Conservation (phyloP, 768 basidiomycete genomes). For the Strobilomyces dryophilus region DNA sequence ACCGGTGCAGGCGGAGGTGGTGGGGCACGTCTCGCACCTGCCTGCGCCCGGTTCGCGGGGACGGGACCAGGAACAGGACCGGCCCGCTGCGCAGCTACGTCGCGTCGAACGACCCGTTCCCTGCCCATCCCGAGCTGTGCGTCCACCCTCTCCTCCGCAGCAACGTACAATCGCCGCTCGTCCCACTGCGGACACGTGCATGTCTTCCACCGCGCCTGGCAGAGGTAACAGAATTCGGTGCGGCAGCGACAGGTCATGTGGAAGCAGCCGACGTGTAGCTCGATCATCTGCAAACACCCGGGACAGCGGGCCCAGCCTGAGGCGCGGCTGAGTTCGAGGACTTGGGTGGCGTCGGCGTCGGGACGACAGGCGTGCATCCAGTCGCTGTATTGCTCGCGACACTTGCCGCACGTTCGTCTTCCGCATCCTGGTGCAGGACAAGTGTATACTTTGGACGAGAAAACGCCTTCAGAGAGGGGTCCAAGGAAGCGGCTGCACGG, state of each 20-base stretch:
- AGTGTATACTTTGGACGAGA: not conserved
- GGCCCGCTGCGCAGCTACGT: constrained; percentile 20
- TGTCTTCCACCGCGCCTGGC: constrained; percentile 56
- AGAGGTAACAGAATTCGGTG: constrained; percentile 43
- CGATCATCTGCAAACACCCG: not conserved
- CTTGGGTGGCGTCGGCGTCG: not conserved
- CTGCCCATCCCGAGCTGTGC: constrained; percentile 32
- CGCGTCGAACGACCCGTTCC: constrained; percentile 26
- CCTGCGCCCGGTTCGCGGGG: not conserved
- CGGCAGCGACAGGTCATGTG: constrained; percentile 40
- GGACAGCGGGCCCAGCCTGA: not conserved
- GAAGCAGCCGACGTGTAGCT: not conserved
- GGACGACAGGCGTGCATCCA: not conserved
- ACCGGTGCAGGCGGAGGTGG: not conserved
- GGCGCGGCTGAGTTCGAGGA: not conserved
- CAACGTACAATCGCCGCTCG: constrained; percentile 37
- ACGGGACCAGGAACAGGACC: not conserved
- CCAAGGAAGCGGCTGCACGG: not conserved
- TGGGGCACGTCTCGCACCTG: not conserved
- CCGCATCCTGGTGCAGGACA: not conserved
- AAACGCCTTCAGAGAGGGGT: not conserved
- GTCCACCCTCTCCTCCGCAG: constrained; percentile 45
- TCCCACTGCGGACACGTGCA: constrained; percentile 69
- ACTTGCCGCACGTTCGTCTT: not conserved
- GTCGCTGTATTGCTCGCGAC: not conserved